These are phyloP conservation scores for Fistulifera solaris DNA, from an alignment of 108 stramenopile species.

Conservation along the genomic window DNA sequence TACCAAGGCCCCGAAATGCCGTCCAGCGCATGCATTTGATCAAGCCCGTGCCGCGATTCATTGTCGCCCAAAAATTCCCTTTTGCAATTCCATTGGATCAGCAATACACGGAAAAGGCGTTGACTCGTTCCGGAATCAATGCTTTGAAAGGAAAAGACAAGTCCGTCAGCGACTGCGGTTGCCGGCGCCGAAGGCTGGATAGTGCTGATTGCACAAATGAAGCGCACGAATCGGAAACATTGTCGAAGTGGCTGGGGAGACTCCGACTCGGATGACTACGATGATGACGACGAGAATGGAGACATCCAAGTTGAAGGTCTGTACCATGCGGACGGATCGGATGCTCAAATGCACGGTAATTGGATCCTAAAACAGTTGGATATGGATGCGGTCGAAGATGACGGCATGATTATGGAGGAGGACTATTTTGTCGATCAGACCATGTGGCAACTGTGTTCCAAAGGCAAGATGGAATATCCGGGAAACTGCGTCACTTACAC, in stretches of 20 bases:
- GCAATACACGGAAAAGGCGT: slow-evolving; percentile 7
- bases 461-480: not conserved
- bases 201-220: not conserved
- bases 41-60: not conserved
- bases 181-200: not conserved
- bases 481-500: not conserved
- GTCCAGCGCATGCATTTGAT: not conserved
- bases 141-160: not conserved
- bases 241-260: not conserved
- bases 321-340: slow-evolving; percentile 2
- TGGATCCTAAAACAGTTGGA: not conserved
- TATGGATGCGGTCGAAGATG: not conserved
- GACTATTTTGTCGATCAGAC: not conserved
- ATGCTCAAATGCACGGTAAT: not conserved
- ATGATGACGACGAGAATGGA: not conserved
- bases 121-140: not conserved
- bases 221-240: not conserved
- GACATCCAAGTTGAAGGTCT: not conserved
- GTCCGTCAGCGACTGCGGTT: not conserved
- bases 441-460: not conserved
- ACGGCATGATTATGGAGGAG: not conserved
- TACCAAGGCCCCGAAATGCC: not conserved
- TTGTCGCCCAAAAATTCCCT: not conserved
- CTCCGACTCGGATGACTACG: not conserved
- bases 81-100: slow-evolving; percentile 9